Base-by-base conservation (phyloP, 2,329 filamentous ascomycete species). In the Daldinia sp. region DNA sequence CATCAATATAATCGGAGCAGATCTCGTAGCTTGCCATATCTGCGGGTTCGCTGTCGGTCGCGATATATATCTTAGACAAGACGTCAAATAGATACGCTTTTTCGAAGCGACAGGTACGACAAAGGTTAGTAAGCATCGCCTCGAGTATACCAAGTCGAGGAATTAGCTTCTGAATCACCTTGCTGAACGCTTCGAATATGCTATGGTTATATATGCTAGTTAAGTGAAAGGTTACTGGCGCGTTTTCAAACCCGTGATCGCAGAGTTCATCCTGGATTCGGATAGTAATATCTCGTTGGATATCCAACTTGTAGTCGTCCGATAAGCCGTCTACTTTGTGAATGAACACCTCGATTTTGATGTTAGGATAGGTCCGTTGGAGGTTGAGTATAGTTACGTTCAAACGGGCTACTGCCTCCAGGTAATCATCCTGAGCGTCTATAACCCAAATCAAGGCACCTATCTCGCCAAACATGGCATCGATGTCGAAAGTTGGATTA, bases 21-120 rank as follows among this genome's bases (percentile, higher is more conserved):
- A 98, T 97, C 82, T 98, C 96, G 80, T 99, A 99, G 78, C 93
- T 95, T 46, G 93, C 92, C 86, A 98, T 96, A 77, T 98, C 95
- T 35, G 95, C 93, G 0, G 95, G 95, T 42, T 93, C 92, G 33
- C 92, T 96, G 79, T 99, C 96, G 4, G 95, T 98, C 0, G 96
- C 96, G 74, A 99, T 97, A 82, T 99, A 99, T 70, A 99, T 97
- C 83, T 99, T 99, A 82, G 93, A 97, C 74, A 97, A 88, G 7
- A 98, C 94, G 78, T 99, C 97, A 78, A 99, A 99, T 6, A 99
- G 89, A 79, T 99, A 99, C 3, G 94, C 95, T 82, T 99, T 99
- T 79, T 98, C 94, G 78, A 99, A 98, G 54, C 93, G 92, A 78
- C 94, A 98, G 13, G 93, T 96, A 68, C 92, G 93, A 82, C 93